Percentiles rank a stretch among this genome's conserved stretches.
These are phyloP conservation scores for Cutaneotrichosporon daszewskae DNA, from an alignment of 1,284 basidiomycete species.

Conservation along the genomic window DNA sequence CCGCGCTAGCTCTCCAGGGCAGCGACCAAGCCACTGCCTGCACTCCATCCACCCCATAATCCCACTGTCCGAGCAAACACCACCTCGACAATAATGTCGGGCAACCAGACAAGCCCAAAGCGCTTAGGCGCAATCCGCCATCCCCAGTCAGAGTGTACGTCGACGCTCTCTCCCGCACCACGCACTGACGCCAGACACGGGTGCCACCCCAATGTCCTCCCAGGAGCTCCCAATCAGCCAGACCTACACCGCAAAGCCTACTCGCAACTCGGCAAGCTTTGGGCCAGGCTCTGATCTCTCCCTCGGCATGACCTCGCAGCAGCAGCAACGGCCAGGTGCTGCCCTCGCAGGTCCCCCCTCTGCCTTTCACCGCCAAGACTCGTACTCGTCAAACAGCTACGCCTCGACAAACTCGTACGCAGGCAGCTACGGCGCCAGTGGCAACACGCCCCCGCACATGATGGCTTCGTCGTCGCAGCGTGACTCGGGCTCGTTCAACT, in stretches of 20 bases:
- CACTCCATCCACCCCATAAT: neutral
- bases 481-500: slow-evolving; percentile 19
- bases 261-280: slow-evolving; percentile 41
- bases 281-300: slow-evolving; percentile 40
- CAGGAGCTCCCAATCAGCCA: slow-evolving; percentile 22
- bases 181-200: slow-evolving; percentile 36
- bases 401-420: slow-evolving; percentile 29
- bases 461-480: slow-evolving; percentile 13
- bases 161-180: neutral
- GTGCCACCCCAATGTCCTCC: slow-evolving; percentile 40
- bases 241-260: slow-evolving; percentile 36
- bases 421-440: no score
- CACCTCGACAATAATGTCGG: slow-evolving; percentile 20
- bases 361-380: neutral
- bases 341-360: slow-evolving; percentile 3
- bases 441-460: no score
- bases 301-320: slow-evolving; percentile 28
- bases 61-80: neutral
- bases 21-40: no score
- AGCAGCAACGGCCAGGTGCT: slow-evolving; percentile 1
- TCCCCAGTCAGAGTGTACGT: slow-evolving; percentile 45
- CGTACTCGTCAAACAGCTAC: slow-evolving; percentile 20
- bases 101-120: slow-evolving; percentile 36
- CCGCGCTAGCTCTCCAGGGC: no score
- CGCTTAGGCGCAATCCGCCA: slow-evolving; percentile 39